Evolutionary conservation across 1,139 yeast species (phyloP), one percentile per base, ranked within the genome.

Genomic region (Saccharomyces hybrid): DNA sequence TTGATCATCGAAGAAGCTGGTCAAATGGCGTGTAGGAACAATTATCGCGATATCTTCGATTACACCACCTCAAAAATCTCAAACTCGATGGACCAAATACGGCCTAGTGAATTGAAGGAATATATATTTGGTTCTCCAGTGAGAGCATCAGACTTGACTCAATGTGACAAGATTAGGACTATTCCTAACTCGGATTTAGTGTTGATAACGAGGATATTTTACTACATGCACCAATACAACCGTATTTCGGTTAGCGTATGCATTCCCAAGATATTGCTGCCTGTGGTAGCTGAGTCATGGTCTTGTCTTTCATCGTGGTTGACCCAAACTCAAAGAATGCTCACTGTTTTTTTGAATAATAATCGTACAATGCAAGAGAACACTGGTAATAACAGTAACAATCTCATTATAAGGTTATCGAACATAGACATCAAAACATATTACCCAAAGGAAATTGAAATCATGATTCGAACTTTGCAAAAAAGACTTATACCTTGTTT

Each of bases 1-100:
- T 16, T 47, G 23, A 58, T 73, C 1, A 67, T 72, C 1, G 72
- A 71, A 51, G 75, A 72, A 52, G 67, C 70, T 9, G 74, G 72
- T 5, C 71, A 67, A 31, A 58, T 71, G 50, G 62, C 63, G 42
- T 68, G 71, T 48, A 63, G 69, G 46, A 66, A 70, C 54, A 71
- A 71, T 56, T 69, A 69, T 54, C 68, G 62, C 47, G 58, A 68
- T 0, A 58, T 66, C 6, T 60, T 69, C 54, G 76, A 73, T 53
- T 64, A 68, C 44, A 59, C 61, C 14, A 64, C 63, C 51, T 57
- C 67, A 47, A 57, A 61, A 44, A 56, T 56, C 16, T 53, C 61
- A 1, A 52, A 50, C 25, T 51, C 48, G 53, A 64, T 59, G 60
- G 65, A 56, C 59, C 68, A 63, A 41, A 64, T 56, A 23, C 64